These are phyloP conservation scores for Annulohypoxylon nitens DNA, from an alignment of 495 filamentous ascomycete genomes.

Conservation along the genomic window DNA sequence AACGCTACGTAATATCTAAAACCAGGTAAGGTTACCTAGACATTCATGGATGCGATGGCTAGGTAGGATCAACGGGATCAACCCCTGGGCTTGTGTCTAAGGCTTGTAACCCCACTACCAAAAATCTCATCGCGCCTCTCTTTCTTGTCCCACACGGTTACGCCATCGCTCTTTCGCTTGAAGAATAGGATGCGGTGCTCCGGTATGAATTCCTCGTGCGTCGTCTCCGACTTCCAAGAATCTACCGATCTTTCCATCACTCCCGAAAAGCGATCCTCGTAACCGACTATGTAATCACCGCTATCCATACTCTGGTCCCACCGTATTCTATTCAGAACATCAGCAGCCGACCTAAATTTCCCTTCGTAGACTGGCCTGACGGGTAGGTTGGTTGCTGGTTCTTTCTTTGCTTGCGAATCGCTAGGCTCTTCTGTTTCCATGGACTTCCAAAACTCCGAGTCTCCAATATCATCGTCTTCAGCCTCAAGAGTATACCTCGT, in stretches of 20 bases:
- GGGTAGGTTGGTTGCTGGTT: conserved; percentile 14
- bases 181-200: conserved; percentile 84
- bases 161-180: conserved; percentile 69
- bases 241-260: conserved; percentile 71
- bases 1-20: conserved; percentile 11
- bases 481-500: conserved; percentile 55
- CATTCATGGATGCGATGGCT: background rate
- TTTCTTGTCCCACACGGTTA: conserved; percentile 70
- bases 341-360: conserved; percentile 62
- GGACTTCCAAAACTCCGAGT: conserved; percentile 34
- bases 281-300: conserved; percentile 77
- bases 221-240: conserved; percentile 79
- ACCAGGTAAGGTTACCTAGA: background rate
- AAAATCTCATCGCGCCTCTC: conserved; percentile 60
- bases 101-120: conserved; percentile 52
- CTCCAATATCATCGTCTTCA: conserved; percentile 50
- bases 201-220: conserved; percentile 88
- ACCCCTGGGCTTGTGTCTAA: background rate
- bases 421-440: conserved; percentile 28
- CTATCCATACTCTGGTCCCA: conserved; percentile 76
- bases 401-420: conserved; percentile 40
- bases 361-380: conserved; percentile 37
- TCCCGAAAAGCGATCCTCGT: conserved; percentile 80
- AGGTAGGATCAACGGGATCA: conserved; percentile 4
- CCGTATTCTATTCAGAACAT: conserved; percentile 78